phyloP scores from a whole-genome alignment of 805 yeast species.

The Yarrowia sp. region DNA sequence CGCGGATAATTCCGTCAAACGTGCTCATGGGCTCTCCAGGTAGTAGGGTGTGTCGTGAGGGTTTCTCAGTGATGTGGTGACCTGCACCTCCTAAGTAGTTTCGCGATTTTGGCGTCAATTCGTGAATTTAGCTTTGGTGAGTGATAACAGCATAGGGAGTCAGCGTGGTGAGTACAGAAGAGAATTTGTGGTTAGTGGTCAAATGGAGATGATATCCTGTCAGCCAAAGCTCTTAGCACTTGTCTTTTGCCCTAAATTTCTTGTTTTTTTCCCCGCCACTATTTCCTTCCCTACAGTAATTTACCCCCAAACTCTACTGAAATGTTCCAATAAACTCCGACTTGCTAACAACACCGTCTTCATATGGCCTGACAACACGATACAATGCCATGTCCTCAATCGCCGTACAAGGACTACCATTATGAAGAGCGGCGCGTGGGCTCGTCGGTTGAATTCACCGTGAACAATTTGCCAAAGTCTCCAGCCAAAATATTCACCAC shows the following conservation, averaged over 20 bases:
- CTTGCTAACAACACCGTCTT: neutral
- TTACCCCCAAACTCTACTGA: neutral
- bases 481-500: constrained; percentile 10
- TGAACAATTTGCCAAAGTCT: constrained; percentile 17
- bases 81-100: constrained; percentile 14
- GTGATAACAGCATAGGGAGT: too few relatives aligned
- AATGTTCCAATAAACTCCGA: constrained; percentile 9
- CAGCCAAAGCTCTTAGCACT: too few relatives aligned
- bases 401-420: constrained; percentile 30
- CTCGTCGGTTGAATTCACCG: constrained; percentile 19
- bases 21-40: constrained; percentile 37
- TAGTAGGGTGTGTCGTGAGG: neutral
- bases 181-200: too few relatives aligned
- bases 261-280: neutral
- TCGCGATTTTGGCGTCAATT: constrained; percentile 34
- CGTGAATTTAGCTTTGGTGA: constrained; percentile 13
- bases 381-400: constrained; percentile 16
- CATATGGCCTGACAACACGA: constrained; percentile 12
- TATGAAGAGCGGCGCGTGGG: constrained; percentile 34
- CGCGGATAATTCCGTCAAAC: constrained; percentile 30
- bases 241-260: neutral
- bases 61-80: neutral
- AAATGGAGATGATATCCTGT: too few relatives aligned
- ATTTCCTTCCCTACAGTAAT: neutral
- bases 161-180: too few relatives aligned